phyloP scores from a whole-genome alignment of 2,329 filamentous ascomycete species.

The Aureobasidium musti region DNA sequence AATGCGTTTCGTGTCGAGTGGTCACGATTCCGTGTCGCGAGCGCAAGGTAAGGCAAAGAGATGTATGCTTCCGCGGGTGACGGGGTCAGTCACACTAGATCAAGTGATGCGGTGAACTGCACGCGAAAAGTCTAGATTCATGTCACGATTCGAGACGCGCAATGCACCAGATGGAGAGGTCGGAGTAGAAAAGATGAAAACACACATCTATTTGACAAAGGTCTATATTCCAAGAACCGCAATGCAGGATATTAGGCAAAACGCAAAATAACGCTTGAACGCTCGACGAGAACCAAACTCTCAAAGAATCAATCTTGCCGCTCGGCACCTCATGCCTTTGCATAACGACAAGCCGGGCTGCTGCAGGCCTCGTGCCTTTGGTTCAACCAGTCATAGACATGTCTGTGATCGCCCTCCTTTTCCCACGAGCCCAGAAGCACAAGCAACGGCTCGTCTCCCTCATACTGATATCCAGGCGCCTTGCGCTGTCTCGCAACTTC shows the following conservation, averaged over 20 bases:
- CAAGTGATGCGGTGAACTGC: no score
- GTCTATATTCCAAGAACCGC: not conserved
- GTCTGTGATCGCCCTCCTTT: constrained; percentile 15
- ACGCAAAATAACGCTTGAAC: constrained; percentile 9
- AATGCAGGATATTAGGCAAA: not conserved
- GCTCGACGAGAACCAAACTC: not conserved
- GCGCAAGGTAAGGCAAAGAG: not conserved
- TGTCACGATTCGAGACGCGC: not conserved
- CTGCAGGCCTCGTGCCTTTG: constrained; percentile 24
- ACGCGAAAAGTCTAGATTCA: not conserved
- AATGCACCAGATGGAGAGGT: not conserved
- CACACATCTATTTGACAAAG: not conserved
- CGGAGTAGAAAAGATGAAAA: not conserved
- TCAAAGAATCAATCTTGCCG: not conserved
- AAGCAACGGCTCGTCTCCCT: constrained; percentile 21
- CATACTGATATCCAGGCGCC: constrained; percentile 23
- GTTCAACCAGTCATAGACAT: constrained; percentile 26
- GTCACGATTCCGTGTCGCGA: not conserved
- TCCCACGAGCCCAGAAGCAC: constrained; percentile 25
- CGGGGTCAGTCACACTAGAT: no score
- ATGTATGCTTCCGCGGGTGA: no score
- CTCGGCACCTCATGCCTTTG: not conserved
- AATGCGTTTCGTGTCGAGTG: not conserved
- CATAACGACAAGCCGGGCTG: constrained; percentile 19
- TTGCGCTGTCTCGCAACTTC: constrained; percentile 26